Conservation (phyloP, 306 rosid genomes). For the Quercus aquifolioides region DNA sequence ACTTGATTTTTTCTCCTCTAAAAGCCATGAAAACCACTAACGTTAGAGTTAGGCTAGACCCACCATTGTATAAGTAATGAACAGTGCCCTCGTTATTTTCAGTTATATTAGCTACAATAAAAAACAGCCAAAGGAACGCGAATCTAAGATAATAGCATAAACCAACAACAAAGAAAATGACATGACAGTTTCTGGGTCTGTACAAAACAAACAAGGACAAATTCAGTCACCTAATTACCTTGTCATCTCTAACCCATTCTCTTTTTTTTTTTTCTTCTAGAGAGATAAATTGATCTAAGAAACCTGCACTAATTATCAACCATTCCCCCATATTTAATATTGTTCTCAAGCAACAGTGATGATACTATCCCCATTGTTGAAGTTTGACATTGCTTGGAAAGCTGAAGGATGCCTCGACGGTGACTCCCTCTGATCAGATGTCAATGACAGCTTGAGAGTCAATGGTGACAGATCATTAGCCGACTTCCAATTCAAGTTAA, state of each 20-base stretch:
- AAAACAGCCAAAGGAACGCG: slow-evolving; percentile 31
- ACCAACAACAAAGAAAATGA: slow-evolving; percentile 41
- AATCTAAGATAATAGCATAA: slow-evolving; percentile 45
- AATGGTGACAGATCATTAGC: slow-evolving; percentile 51
- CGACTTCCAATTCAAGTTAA: slow-evolving; percentile 39
- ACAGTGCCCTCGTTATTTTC: slow-evolving; percentile 48
- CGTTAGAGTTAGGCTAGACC: slow-evolving; percentile 19
- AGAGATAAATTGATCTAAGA: slow-evolving; percentile 27
- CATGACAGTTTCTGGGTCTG: slow-evolving; percentile 59
- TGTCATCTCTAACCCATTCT: slow-evolving; percentile 34
- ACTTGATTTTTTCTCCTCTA: slow-evolving; percentile 23
- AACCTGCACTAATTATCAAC: slow-evolving; percentile 36
- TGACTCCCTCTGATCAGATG: slow-evolving; percentile 54
- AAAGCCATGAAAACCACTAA: slow-evolving; percentile 18
- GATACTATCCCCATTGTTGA: slow-evolving; percentile 66
- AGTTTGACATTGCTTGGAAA: slow-evolving; percentile 55
- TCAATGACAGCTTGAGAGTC: slow-evolving; percentile 73
- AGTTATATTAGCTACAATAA: slow-evolving; percentile 43
- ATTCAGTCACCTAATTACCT: slow-evolving; percentile 35
- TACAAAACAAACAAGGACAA: slow-evolving; percentile 59
- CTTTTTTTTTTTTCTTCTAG: slow-evolving; percentile 25
- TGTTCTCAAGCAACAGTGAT: slow-evolving; percentile 66
- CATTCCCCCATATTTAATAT: slow-evolving; percentile 8
- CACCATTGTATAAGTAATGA: slow-evolving; percentile 30
- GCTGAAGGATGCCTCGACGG: slow-evolving; percentile 51